Conservation (phyloP, 352 stramenopile species). For the Pythium grandisporangium region DNA sequence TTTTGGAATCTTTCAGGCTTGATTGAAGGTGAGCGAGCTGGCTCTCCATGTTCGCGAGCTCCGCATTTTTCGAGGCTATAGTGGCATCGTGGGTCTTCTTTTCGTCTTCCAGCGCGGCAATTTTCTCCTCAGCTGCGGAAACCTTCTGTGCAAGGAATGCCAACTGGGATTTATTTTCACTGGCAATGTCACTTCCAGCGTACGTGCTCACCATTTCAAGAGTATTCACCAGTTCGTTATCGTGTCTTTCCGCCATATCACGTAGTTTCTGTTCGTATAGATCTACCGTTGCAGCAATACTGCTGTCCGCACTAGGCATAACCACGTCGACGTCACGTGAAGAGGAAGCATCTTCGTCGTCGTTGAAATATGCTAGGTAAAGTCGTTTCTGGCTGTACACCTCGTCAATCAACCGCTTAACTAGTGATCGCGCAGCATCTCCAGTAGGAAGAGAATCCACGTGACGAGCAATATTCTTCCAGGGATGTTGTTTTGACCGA, state of each 20-base stretch:
- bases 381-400: slow-evolving; percentile 45
- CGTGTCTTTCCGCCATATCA: slow-evolving; percentile 16
- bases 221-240: slow-evolving; percentile 19
- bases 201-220: slow-evolving; percentile 23
- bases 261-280: slow-evolving; percentile 6
- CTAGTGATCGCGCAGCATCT: slow-evolving; percentile 30
- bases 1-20: slow-evolving; percentile 27
- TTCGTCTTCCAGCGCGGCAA: background rate
- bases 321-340: slow-evolving; percentile 6
- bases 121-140: background rate
- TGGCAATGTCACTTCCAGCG: background rate
- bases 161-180: background rate
- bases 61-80: slow-evolving; percentile 15
- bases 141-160: background rate
- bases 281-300: background rate
- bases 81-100: slow-evolving; percentile 12
- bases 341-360: slow-evolving; percentile 1
- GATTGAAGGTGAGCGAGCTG: slow-evolving; percentile 24
- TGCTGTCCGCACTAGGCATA: background rate
- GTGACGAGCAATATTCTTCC: slow-evolving; percentile 4
- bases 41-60: slow-evolving; percentile 14
- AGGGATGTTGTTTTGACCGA: slow-evolving; percentile 5
- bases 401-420: slow-evolving; percentile 37
- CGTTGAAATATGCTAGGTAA: slow-evolving; percentile 20
- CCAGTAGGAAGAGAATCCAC: slow-evolving; percentile 38